Evolutionary conservation across 177 flowering plant genomes (phyloP).

Genomic region (Vitis hybrid): DNA sequence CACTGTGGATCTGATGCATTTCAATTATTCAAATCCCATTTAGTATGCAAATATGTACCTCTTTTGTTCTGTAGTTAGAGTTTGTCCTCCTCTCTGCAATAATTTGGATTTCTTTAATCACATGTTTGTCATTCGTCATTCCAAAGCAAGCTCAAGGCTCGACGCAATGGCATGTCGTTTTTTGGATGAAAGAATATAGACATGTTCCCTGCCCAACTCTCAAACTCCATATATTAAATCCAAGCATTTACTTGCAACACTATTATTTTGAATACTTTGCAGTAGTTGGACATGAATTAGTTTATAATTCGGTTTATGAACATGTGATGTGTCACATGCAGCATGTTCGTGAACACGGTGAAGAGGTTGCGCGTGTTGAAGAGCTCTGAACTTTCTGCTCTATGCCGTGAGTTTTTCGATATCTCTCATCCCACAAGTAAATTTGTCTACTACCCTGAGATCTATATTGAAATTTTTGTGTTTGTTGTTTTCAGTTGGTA

Average conservation of each 20-base stretch:
- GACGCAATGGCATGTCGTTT: neutral
- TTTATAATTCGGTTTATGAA: neutral
- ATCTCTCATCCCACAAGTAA: too few species aligned
- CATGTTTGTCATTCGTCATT: neutral
- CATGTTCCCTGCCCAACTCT: neutral
- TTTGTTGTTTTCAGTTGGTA: constrained; percentile 27
- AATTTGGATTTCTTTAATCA: neutral
- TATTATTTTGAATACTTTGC: neutral
- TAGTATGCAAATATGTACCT: neutral
- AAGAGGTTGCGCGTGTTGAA: constrained; percentile 92
- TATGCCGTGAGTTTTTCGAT: constrained; percentile 49
- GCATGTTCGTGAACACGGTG: constrained; percentile 88
- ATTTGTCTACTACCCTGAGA: too few species aligned
- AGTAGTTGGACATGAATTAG: neutral
- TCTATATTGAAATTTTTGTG: too few species aligned
- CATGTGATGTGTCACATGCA: constrained; percentile 26
- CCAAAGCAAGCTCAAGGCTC: neutral
- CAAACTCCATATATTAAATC: neutral
- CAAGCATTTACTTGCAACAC: too few species aligned
- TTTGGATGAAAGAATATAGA: neutral
- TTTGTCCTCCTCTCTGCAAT: neutral
- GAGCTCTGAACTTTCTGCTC: constrained; percentile 66
- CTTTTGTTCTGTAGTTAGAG: too few species aligned
- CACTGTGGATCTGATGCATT: constrained; percentile 15
- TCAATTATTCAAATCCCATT: neutral